Base-by-base conservation (phyloP, 1,139 yeast species). In the Meyerozyma carpophila region DNA sequence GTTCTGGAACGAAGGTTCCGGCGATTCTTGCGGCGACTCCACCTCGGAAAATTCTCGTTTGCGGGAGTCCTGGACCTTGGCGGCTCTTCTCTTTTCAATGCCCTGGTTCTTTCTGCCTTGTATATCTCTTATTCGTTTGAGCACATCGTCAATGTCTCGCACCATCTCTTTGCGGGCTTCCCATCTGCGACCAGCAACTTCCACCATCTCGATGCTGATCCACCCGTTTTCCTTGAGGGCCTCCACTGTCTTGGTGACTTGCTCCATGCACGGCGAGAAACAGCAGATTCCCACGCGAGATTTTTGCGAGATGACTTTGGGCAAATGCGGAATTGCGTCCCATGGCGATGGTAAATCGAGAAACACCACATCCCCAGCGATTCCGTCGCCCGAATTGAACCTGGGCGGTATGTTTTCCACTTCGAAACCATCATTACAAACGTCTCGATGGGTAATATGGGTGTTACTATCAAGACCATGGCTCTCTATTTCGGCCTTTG, bases 261-360 rank as follows among this genome's bases (percentile, higher is more conserved):
- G 99, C 64, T 94, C 99, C 43, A 94, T 88, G 64, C 99, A 94
- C 8, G 99, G 99, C 31, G 96, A 87, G 61, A 93, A 93, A 62
- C 98, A 93, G 65, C 98, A 93, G 43, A 93, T 75, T 2, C 85
- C 82, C 10, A 81, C 84, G 37, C 74, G 68, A 46, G 73, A 69
- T 21, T 66, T 66, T 8, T 65, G 61, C n/a, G 85, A 67, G 16
- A 88, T 73, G 4, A 86, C 95, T 32, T 61, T 55, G 24, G 72
- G 66, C 40, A 93, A 67, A 60, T 86, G 84, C 6, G 91, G 90
- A 45, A 94, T 84, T 9, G 98, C 98, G 25, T 82, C 82, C 98
- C 98, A 93, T 4, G 99, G 98, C 5, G 96, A 84, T 1, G 99
- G 99, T 42, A 94, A 74, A 60, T 94, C 99, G 51, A 94, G 73